phyloP scores from a whole-genome alignment of 2,329 filamentous ascomycete species.

The Hysterium pulicare region DNA sequence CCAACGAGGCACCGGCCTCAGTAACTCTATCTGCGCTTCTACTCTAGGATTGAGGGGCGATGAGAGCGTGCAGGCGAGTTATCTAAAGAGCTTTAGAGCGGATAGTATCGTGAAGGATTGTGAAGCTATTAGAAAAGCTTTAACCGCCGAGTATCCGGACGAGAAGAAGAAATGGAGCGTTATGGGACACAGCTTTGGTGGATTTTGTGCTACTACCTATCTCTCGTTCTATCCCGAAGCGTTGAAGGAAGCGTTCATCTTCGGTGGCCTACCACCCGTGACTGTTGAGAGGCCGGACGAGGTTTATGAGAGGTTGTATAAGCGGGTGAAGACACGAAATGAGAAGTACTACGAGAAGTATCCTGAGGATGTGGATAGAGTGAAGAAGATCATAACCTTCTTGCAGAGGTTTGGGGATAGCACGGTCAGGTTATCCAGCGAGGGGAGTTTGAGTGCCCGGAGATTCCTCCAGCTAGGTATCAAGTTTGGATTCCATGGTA shows the following conservation, averaged over 20 bases:
- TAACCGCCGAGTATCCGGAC: constrained; percentile 67
- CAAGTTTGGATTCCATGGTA: constrained; percentile 70
- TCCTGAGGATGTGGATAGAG: constrained; percentile 69
- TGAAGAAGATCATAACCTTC: constrained; percentile 64
- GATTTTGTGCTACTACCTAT: constrained; percentile 81
- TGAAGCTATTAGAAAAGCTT: constrained; percentile 74
- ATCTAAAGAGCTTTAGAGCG: constrained; percentile 80
- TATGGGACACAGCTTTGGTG: constrained; percentile 89
- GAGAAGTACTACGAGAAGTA: constrained; percentile 78
- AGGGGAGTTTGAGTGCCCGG: constrained; percentile 67
- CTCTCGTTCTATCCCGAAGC: constrained; percentile 75
- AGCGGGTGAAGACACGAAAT: constrained; percentile 69
- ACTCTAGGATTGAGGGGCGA: constrained; percentile 64
- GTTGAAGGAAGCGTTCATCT: constrained; percentile 76
- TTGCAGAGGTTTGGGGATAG: constrained; percentile 57
- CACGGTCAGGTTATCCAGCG: constrained; percentile 65
- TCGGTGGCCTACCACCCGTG: constrained; percentile 78
- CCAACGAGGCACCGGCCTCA: constrained; percentile 84
- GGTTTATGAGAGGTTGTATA: constrained; percentile 70
- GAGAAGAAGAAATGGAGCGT: constrained; percentile 77
- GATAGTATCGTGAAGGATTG: constrained; percentile 88
- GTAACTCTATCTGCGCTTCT: constrained; percentile 71
- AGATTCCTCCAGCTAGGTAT: constrained; percentile 77
- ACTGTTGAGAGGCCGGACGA: constrained; percentile 63
- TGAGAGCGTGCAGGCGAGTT: constrained; percentile 68